A percentile compares a stretch with the other conserved stretches of the same genome.
These are phyloP conservation scores for Isabelozyma rhagii DNA, from an alignment of 805 yeast genomes.

Conservation along the genomic window DNA sequence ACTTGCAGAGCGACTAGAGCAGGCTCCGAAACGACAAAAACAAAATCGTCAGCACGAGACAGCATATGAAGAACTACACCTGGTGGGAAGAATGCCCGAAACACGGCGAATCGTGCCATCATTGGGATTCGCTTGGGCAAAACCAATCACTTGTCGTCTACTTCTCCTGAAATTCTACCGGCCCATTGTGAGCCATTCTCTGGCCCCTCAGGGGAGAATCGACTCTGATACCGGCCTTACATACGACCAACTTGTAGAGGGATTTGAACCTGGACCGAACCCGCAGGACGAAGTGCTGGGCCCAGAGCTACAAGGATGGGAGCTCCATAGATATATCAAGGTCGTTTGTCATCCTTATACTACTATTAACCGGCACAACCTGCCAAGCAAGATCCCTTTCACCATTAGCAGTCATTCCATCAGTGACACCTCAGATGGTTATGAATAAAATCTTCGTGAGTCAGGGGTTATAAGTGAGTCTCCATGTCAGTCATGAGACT, in stretches of 20 bases:
- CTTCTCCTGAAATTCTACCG: slow-evolving; percentile 26
- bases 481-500: too few species aligned
- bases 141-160: slow-evolving; percentile 20
- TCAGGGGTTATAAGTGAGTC: too few species aligned
- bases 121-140: slow-evolving; percentile 32
- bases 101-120: slow-evolving; percentile 26
- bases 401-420: slow-evolving; percentile 5
- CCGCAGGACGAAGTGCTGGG: neutral
- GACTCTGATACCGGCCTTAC: slow-evolving; percentile 14
- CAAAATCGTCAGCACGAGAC: too few species aligned
- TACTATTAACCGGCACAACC: slow-evolving; percentile 2
- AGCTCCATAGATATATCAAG: slow-evolving; percentile 21
- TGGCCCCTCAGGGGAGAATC: neutral
- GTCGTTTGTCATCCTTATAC: slow-evolving; percentile 12
- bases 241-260: slow-evolving; percentile 6
- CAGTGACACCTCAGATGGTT: too few species aligned
- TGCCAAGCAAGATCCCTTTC: slow-evolving; percentile 12
- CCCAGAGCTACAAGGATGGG: slow-evolving; percentile 18
- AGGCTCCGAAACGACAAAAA: too few species aligned
- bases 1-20: neutral
- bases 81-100: slow-evolving; percentile 1
- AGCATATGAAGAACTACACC: neutral
- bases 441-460: too few species aligned
- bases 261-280: neutral
- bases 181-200: slow-evolving; percentile 10